phyloP scores from a whole-genome alignment of 2,329 filamentous ascomycete species.

The Colletotrichum magnum region DNA sequence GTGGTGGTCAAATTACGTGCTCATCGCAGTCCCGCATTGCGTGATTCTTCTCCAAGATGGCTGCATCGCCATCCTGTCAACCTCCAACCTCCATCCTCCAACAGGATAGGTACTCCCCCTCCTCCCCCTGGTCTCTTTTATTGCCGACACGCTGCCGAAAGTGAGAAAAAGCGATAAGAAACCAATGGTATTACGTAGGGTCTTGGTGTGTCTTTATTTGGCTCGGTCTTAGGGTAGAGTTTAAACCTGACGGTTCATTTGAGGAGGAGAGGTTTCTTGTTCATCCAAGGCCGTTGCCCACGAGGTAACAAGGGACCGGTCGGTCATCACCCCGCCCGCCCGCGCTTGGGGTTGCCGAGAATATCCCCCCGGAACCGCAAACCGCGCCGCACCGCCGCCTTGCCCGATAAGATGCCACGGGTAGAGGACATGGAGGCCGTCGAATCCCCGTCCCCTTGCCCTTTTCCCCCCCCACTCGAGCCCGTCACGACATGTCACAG shows the following conservation, averaged over 20 bases:
- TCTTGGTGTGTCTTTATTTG: too few relatives aligned
- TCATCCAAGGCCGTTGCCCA: too few relatives aligned
- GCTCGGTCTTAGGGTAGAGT: too few relatives aligned
- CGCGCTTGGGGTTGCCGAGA: constrained; percentile 14
- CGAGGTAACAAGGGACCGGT: too few relatives aligned
- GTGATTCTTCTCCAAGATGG: constrained; percentile 41
- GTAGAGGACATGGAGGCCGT: not conserved
- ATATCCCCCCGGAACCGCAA: not conserved
- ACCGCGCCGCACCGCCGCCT: not conserved
- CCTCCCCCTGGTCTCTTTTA: too few relatives aligned
- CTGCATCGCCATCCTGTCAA: constrained; percentile 31
- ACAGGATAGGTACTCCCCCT: not conserved
- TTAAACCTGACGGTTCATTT: too few relatives aligned
- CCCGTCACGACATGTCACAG: constrained; percentile 36
- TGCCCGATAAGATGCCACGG: not conserved
- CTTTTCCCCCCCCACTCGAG: constrained; percentile 20
- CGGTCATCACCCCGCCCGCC: not conserved
- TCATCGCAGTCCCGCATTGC: constrained; percentile 40
- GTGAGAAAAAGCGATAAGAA: too few relatives aligned
- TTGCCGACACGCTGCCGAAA: too few relatives aligned
- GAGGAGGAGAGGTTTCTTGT: too few relatives aligned
- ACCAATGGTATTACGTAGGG: too few relatives aligned
- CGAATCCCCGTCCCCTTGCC: too few relatives aligned
- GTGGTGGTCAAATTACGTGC: constrained; percentile 34
- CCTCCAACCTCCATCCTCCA: constrained; percentile 17